Base-by-base conservation (phyloP, 164 flowering plant genomes). In the Dillenia turbinata region DNA sequence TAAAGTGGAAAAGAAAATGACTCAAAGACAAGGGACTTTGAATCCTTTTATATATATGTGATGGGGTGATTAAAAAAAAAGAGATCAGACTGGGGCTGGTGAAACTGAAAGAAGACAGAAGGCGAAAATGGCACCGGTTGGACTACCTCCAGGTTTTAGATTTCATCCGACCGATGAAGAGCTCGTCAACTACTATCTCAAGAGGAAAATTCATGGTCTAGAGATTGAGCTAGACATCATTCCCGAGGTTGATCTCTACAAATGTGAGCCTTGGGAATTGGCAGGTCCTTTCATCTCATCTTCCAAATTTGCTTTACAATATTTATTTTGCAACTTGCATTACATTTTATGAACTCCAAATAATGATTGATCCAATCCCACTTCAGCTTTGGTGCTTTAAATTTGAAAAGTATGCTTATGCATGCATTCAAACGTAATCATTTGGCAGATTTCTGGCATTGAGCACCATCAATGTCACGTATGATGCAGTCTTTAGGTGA, bases 151-250 rank as follows among this genome's bases (percentile, higher is more conserved):
- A 13, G 97, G 95, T 66, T 90, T 90, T 55, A 66, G 97, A 71
- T 90, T 90, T 67, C 97, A 90, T 70, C 97, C 97, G 1, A 90
- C 97, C 10, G 96, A 90, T 61, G 94, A 90, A 73, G 96, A 90
- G 69, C 96, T 90, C 7, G 96, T 90, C 8, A 86, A 86, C 54
- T 90, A 90, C 46, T 90, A 90, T 75, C 92, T 90, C 51, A 90
- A 88, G 78, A 77, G 90, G 63, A 90, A 90, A 69, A 82, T 90
- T 22, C 81, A 77, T 57, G 97, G 97, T 53, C 84, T 72, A 56
- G 81, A 82, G 61, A 88, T 90, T 51, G 97, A 90, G 58, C 89
- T 90, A 9, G 96, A 90, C 68, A 90, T 90, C 15, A 90, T 90
- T 61, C 94, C 97, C 1, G 97, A 90, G 69, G 89, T 90, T 54